Percentiles rank a stretch among this genome's conserved stretches.
phyloP scores from a whole-genome alignment of 2,329 filamentous ascomycete genomes.

The Xylariaceae sp. region DNA sequence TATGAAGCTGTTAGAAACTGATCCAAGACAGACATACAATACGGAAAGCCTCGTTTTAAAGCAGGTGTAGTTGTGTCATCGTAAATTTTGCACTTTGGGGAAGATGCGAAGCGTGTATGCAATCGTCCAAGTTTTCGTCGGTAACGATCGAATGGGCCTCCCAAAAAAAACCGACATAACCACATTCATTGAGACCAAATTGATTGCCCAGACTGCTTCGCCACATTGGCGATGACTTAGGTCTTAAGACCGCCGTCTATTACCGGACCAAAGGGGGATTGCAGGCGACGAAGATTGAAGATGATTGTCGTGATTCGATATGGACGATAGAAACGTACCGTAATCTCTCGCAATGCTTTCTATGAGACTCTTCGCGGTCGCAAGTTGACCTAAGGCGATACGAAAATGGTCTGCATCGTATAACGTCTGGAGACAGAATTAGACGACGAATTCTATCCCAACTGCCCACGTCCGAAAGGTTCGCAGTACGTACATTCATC shows the following conservation, averaged over 20 bases:
- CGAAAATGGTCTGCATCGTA: constrained; percentile 98
- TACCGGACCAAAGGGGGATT: background rate
- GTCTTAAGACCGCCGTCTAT: background rate
- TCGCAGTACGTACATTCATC: constrained; percentile 43
- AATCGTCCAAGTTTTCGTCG: background rate
- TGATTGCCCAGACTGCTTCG: background rate
- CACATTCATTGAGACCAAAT: background rate
- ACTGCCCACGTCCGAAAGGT: background rate
- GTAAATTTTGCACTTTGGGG: background rate
- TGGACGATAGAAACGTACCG: constrained; percentile 13
- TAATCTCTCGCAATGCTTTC: constrained; percentile 97
- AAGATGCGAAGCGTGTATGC: background rate
- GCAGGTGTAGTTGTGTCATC: background rate
- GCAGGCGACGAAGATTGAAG: background rate
- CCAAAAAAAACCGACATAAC: background rate
- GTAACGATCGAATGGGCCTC: too few species aligned
- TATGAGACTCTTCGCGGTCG: constrained; percentile 92
- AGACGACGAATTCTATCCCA: background rate
- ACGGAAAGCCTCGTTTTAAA: background rate
- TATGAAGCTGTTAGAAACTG: constrained; percentile 4
- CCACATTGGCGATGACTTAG: background rate
- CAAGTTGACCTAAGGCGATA: constrained; percentile 92
- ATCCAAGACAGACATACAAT: background rate
- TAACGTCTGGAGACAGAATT: constrained; percentile 62
- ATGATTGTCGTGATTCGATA: background rate